Evolutionary conservation across 1,284 basidiomycete genomes (phyloP), one percentile per base, ranked within the genome.

Genomic region (Ceratobasidium sp.): DNA sequence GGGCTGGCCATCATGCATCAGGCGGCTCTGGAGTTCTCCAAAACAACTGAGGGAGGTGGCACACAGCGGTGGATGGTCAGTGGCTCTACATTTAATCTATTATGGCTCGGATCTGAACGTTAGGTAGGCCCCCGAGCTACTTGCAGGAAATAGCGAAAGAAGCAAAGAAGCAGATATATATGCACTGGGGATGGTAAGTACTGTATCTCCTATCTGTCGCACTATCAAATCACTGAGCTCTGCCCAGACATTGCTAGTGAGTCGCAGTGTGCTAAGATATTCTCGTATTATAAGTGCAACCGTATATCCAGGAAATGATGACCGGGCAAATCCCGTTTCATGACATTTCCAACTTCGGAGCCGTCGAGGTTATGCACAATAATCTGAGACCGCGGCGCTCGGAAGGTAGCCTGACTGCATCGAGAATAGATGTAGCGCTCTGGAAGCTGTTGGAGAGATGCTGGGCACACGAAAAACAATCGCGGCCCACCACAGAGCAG

Each of bases 1-100:
- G 66, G 66, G 7, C 26, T 68, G n/a, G 20, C 48, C n/a, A 54
- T 68, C 50, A 68, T 68, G 66, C n/a, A 54, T 3, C 66, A 68
- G 6, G 44, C 44, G 33, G 48, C 20, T n/a, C 20, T 68, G 4
- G 66, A 68, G 28, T 68, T 68, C n/a, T 68, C 66, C 3, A 33
- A 46, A 40, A 33, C 64, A 44, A 20, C 46, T 50, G n/a, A 17
- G 3, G 64, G 64, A 46, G 46, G 42, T n/a, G 64, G 64, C 12
- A 66, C 42, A 13, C 17, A 23, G n/a, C 40, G 44, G 40, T 66
- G 64, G 64, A 66, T 66, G 64, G 64, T 66, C 23, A 10, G 12
- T 50, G 46, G 12, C 20, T 66, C 20, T 23, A 3, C 5, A 6
- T n/a, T n/a, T n/a, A n/a, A n/a, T n/a, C n/a, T 6, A 28, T 28